Evolutionary conservation across 176 grass and related monocot species (phyloP).

Genomic region (Lolium multiflorum): DNA sequence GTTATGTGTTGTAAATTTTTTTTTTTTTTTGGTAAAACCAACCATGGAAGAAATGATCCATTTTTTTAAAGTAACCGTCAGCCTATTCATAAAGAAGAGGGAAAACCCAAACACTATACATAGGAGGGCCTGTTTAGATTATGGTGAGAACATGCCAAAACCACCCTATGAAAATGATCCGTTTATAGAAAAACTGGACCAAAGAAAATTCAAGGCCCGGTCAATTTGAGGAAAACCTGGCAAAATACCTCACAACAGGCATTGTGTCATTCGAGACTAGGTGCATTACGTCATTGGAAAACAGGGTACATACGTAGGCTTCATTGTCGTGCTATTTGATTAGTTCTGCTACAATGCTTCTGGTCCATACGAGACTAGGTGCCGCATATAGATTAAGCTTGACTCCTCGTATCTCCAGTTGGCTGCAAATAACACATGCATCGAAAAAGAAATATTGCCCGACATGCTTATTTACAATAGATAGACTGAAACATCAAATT

Average conservation of each 20-base stretch:
- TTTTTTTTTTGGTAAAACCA: neutral
- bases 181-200: neutral
- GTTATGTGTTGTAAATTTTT: neutral
- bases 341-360: neutral
- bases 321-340: neutral
- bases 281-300: neutral
- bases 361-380: neutral
- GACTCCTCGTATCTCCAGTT: neutral
- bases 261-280: neutral
- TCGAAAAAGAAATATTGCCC: neutral
- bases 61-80: too few relatives aligned
- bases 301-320: neutral
- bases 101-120: too few relatives aligned
- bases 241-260: neutral
- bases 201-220: neutral
- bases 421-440: neutral
- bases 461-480: conserved; percentile 14
- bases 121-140: too few relatives aligned
- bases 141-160: too few relatives aligned
- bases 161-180: neutral
- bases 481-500: neutral
- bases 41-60: neutral
- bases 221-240: neutral
- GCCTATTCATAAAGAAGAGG: too few relatives aligned
- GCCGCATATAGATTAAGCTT: neutral